These are phyloP conservation scores for Didymella glomerata DNA, from an alignment of 2,329 filamentous ascomycete genomes.

Conservation along the genomic window DNA sequence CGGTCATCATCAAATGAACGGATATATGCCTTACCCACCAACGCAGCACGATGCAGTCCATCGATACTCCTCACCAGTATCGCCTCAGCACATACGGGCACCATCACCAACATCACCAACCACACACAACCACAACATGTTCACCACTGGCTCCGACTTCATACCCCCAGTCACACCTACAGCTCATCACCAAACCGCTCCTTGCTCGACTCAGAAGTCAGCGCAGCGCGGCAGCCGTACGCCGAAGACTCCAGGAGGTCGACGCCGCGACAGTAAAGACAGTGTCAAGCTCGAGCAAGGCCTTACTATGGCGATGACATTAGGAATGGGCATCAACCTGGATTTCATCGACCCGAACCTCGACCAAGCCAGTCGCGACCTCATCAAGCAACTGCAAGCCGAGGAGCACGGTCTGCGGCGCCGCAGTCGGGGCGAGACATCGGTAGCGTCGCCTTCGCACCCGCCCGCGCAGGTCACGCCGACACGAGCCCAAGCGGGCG, in stretches of 20 bases:
- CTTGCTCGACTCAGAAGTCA: slow-evolving; percentile 31
- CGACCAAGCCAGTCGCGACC: slow-evolving; percentile 37
- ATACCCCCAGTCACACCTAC: slow-evolving; percentile 28
- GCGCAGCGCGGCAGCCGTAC: slow-evolving; percentile 38
- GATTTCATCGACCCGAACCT: slow-evolving; percentile 38
- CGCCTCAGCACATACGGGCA: slow-evolving; percentile 27
- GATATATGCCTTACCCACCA: slow-evolving; percentile 20
- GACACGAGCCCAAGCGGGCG: slow-evolving; percentile 10
- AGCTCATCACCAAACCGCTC: slow-evolving; percentile 14
- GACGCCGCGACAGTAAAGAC: slow-evolving; percentile 35
- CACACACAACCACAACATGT: slow-evolving; percentile 33
- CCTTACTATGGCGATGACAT: slow-evolving; percentile 26
- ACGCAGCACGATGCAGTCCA: slow-evolving; percentile 20
- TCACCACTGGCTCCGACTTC: slow-evolving; percentile 36
- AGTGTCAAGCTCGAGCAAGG: slow-evolving; percentile 39
- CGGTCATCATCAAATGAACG: slow-evolving; percentile 25
- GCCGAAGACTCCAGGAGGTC: slow-evolving; percentile 40
- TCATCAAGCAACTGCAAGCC: slow-evolving; percentile 43
- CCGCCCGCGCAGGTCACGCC: slow-evolving; percentile 15
- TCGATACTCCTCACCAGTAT: slow-evolving; percentile 33
- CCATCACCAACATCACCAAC: slow-evolving; percentile 27
- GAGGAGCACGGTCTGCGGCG: slow-evolving; percentile 44
- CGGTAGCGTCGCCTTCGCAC: slow-evolving; percentile 9
- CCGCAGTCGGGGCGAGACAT: slow-evolving; percentile 29
- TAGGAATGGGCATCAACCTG: slow-evolving; percentile 31